phyloP scores from a whole-genome alignment of 371 early-diverging fungal genomes.

The Mortierella sp. region DNA sequence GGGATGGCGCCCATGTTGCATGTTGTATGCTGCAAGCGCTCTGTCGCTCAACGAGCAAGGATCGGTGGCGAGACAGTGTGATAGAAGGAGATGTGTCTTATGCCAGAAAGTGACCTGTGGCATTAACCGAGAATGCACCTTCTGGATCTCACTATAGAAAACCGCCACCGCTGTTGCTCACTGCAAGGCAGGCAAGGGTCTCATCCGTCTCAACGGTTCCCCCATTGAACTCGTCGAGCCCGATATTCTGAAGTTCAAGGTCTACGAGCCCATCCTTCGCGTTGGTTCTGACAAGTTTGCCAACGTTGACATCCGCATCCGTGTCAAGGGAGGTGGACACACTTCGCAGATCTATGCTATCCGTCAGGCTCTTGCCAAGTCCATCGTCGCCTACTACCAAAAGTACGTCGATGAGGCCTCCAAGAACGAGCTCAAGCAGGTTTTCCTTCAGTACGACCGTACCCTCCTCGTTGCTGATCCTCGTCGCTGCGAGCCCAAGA shows the following conservation, averaged over 20 bases:
- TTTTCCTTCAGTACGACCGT: conserved; percentile 97
- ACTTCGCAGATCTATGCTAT: conserved; percentile 96
- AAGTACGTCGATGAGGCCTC: conserved; percentile 99
- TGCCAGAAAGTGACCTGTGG: too few relatives aligned
- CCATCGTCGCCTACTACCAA: conserved; percentile 99
- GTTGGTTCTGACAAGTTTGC: conserved; percentile 97
- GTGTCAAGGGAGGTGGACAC: conserved; percentile 94
- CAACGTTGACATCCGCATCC: conserved; percentile 93
- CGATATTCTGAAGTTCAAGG: conserved; percentile 96
- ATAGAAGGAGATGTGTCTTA: too few relatives aligned
- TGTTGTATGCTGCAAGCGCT: too few relatives aligned
- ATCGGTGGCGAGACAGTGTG: too few relatives aligned
- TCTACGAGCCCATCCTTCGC: conserved; percentile 98
- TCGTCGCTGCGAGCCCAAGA: conserved; percentile 99
- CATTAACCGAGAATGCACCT: conserved; percentile 15
- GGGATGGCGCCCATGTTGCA: too few relatives aligned
- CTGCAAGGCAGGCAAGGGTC: conserved; percentile 97
- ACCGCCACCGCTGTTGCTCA: conserved; percentile 99
- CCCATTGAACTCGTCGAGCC: conserved; percentile 97
- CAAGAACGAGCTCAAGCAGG: conserved; percentile 99
- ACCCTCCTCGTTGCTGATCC: conserved; percentile 99
- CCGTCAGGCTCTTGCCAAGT: conserved; percentile 99
- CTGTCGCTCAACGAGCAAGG: too few relatives aligned
- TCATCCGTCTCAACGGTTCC: conserved; percentile 88
- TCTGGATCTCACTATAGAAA: conserved; percentile 87